Evolutionary conservation across 805 yeast genomes (phyloP).

Genomic region (Kodamaea kaohsiungensis): DNA sequence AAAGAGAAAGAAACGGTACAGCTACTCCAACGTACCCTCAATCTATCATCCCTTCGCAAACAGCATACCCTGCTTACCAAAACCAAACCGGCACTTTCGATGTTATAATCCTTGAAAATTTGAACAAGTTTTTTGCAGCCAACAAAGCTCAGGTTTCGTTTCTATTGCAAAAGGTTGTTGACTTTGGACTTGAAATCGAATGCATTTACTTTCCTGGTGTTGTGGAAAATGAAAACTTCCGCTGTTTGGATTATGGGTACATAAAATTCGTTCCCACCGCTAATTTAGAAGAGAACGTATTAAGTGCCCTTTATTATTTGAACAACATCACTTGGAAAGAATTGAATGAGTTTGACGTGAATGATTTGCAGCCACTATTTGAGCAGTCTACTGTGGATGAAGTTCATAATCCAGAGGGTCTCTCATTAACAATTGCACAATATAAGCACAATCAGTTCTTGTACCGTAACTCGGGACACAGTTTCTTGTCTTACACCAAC

Average conservation of each 20-base stretch:
- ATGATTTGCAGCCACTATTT: constrained; percentile 10
- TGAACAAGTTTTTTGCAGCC: constrained; percentile 51
- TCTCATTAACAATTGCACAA: constrained; percentile 35
- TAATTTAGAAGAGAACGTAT: constrained; percentile 45
- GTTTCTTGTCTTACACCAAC: constrained; percentile 6
- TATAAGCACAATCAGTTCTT: constrained; percentile 37
- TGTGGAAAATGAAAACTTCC: not conserved
- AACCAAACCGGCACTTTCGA: constrained; percentile 15
- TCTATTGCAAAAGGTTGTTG: constrained; percentile 44
- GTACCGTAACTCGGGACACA: constrained; percentile 6
- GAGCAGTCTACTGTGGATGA: constrained; percentile 2
- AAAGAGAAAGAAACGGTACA: constrained; percentile 48
- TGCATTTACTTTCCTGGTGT: constrained; percentile 52
- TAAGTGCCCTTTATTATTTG: constrained; percentile 49
- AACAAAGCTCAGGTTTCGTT: constrained; percentile 20
- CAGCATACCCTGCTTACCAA: not conserved
- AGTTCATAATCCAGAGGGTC: not conserved
- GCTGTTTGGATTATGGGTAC: constrained; percentile 46
- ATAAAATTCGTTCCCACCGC: constrained; percentile 43
- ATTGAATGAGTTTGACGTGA: constrained; percentile 28
- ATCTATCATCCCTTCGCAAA: constrained; percentile 1
- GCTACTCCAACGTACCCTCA: constrained; percentile 12
- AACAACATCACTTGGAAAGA: constrained; percentile 47
- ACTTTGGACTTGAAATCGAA: constrained; percentile 48
- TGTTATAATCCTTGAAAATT: constrained; percentile 40